Conservation (phyloP, 2,329 filamentous ascomycete species). For the Biscogniauxia mediterranea region DNA sequence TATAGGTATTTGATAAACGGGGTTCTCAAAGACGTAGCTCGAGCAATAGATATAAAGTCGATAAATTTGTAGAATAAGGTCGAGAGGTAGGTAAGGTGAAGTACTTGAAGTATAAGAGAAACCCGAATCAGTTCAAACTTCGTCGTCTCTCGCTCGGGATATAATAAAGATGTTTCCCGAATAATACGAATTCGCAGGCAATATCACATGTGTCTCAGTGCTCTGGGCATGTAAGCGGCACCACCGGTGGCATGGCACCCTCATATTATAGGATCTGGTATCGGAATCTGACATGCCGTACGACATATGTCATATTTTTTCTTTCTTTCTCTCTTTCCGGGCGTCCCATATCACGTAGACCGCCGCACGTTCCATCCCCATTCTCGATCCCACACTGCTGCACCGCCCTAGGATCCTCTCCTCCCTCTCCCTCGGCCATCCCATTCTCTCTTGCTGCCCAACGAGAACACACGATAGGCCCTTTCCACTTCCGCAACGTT, state of each 20-base stretch:
- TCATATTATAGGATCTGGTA: neutral
- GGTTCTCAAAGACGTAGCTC: neutral
- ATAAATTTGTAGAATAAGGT: neutral
- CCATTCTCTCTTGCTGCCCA: neutral
- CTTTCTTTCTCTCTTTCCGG: too few species aligned
- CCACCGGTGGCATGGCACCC: neutral
- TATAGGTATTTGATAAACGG: neutral
- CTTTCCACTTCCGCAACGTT: neutral
- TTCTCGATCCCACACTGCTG: neutral
- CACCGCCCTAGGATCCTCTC: neutral
- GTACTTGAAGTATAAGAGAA: neutral
- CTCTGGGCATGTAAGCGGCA: too few species aligned
- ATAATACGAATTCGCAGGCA: neutral
- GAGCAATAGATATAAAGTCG: neutral
- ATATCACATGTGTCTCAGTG: neutral
- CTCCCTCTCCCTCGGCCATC: neutral
- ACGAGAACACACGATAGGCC: neutral
- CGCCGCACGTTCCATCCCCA: neutral
- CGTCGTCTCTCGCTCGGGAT: neutral
- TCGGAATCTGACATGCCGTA: neutral
- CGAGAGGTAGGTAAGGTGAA: neutral
- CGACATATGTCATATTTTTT: neutral
- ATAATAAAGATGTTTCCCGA: neutral
- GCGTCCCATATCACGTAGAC: neutral
- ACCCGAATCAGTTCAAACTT: neutral